Percentiles rank a stretch among this genome's conserved stretches.
Evolutionary conservation across 2,329 filamentous ascomycete species (phyloP).

Genomic region (Exophiala viscosa): DNA sequence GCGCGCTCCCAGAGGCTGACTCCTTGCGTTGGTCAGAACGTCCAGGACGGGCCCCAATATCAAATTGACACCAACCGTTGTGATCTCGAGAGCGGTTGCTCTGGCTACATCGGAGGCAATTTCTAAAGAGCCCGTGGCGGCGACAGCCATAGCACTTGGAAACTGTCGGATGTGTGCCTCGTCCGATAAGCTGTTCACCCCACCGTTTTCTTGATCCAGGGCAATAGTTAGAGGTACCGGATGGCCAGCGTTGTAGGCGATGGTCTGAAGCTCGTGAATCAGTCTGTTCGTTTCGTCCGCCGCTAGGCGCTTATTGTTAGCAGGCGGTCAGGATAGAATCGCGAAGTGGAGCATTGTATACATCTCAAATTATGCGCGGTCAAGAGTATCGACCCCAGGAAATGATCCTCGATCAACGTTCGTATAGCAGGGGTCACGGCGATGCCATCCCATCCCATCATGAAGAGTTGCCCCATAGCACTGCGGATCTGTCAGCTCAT

Average conservation of each 20-base stretch:
- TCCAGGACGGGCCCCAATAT: slow-evolving; percentile 91
- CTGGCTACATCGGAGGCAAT: slow-evolving; percentile 85
- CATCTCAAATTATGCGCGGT: slow-evolving; percentile 64
- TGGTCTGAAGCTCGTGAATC: slow-evolving; percentile 84
- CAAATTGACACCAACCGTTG: slow-evolving; percentile 88
- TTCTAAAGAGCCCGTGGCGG: slow-evolving; percentile 80
- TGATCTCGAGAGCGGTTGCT: slow-evolving; percentile 85
- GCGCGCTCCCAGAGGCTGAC: slow-evolving; percentile 82
- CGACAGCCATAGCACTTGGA: slow-evolving; percentile 91
- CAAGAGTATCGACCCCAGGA: slow-evolving; percentile 75
- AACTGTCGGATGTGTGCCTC: slow-evolving; percentile 94
- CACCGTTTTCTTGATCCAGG: slow-evolving; percentile 94
- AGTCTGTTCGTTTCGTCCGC: slow-evolving; percentile 83
- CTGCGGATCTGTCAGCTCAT: background rate
- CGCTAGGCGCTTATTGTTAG: slow-evolving; percentile 51
- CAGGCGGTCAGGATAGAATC: background rate
- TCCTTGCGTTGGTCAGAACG: slow-evolving; percentile 85
- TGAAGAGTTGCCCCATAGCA: slow-evolving; percentile 53
- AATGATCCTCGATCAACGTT: slow-evolving; percentile 60
- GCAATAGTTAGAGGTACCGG: slow-evolving; percentile 83
- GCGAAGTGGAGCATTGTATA: slow-evolving; percentile 31
- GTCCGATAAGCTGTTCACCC: slow-evolving; percentile 92
- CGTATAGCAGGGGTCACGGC: slow-evolving; percentile 59
- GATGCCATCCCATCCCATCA: slow-evolving; percentile 65
- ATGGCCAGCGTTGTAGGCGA: slow-evolving; percentile 85